Evolutionary conservation across 2,329 filamentous ascomycete genomes (phyloP).

Genomic region (Laburnicola sp.): DNA sequence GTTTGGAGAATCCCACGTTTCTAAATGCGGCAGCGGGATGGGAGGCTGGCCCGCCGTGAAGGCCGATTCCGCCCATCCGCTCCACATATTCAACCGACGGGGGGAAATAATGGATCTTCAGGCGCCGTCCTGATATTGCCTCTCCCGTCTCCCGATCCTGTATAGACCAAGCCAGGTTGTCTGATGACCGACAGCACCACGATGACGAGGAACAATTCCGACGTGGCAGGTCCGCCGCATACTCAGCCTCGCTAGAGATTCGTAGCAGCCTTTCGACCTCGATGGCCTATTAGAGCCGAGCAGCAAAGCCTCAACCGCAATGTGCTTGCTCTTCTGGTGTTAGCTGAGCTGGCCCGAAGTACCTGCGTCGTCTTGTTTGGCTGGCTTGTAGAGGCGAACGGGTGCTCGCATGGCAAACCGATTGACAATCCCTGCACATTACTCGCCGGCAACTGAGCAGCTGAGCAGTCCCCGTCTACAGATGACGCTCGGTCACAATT

Average conservation of each 20-base stretch:
- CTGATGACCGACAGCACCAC: slow-evolving; percentile 12
- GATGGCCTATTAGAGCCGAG: slow-evolving; percentile 18
- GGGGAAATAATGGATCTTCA: not conserved
- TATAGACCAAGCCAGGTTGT: not conserved
- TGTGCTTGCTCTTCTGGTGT: slow-evolving; percentile 31
- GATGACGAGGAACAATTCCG: slow-evolving; percentile 16
- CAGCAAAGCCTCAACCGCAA: slow-evolving; percentile 11
- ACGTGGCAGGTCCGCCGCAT: slow-evolving; percentile 31
- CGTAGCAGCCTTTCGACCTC: slow-evolving; percentile 7
- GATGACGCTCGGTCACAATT: no score
- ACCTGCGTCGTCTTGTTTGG: slow-evolving; percentile 33
- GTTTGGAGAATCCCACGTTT: no score
- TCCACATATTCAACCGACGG: no score
- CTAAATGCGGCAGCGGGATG: no score
- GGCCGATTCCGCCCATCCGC: no score
- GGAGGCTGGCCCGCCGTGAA: no score
- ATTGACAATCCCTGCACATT: slow-evolving; percentile 18
- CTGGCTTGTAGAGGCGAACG: slow-evolving; percentile 33
- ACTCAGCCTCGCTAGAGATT: slow-evolving; percentile 22
- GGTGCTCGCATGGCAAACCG: slow-evolving; percentile 31
- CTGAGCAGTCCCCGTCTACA: not conserved
- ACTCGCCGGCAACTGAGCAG: slow-evolving; percentile 11
- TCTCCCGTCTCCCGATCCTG: not conserved
- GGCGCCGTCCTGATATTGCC: not conserved
- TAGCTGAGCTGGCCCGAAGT: slow-evolving; percentile 33